Evolutionary conservation across 768 basidiomycete genomes (phyloP).

Genomic region (Ephemerocybe angulata): DNA sequence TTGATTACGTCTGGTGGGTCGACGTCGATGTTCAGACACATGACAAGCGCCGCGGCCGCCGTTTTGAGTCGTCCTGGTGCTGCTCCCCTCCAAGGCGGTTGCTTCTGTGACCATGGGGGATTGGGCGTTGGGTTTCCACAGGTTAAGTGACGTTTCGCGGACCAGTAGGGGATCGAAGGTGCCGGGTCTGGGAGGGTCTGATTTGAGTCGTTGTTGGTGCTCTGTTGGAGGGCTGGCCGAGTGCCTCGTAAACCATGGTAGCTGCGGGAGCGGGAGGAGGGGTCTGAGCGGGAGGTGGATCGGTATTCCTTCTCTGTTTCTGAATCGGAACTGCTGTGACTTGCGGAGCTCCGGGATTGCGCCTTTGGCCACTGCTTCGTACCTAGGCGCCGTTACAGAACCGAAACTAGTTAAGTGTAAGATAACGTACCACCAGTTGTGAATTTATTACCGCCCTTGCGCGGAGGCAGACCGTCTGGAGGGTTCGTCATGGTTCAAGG

Average conservation of each 20-base stretch:
- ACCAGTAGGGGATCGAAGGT: constrained; percentile 80
- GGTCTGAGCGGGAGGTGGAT: constrained; percentile 47
- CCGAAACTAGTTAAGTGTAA: background rate
- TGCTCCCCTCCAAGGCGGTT: constrained; percentile 75
- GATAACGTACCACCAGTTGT: constrained; percentile 4
- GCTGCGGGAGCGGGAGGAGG: constrained; percentile 39
- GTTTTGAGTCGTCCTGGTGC: constrained; percentile 88
- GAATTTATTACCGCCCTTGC: constrained; percentile 2
- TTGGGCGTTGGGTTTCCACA: constrained; percentile 81
- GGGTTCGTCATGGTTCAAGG: background rate
- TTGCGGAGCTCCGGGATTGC: background rate
- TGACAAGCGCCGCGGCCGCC: constrained; percentile 78
- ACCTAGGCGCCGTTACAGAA: background rate
- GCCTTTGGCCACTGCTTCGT: constrained; percentile 1
- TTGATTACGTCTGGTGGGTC: constrained; percentile 98
- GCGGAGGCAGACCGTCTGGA: background rate
- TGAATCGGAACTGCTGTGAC: constrained; percentile 41
- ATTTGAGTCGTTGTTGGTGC: constrained; percentile 44
- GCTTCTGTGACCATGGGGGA: constrained; percentile 61
- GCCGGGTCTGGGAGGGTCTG: constrained; percentile 40
- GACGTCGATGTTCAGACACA: constrained; percentile 96
- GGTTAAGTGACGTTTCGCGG: constrained; percentile 85
- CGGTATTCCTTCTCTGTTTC: constrained; percentile 51
- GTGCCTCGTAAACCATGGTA: too few species aligned
- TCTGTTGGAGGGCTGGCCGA: constrained; percentile 29